phyloP scores from a whole-genome alignment of 768 basidiomycete species.

The Cyathus striatus region DNA sequence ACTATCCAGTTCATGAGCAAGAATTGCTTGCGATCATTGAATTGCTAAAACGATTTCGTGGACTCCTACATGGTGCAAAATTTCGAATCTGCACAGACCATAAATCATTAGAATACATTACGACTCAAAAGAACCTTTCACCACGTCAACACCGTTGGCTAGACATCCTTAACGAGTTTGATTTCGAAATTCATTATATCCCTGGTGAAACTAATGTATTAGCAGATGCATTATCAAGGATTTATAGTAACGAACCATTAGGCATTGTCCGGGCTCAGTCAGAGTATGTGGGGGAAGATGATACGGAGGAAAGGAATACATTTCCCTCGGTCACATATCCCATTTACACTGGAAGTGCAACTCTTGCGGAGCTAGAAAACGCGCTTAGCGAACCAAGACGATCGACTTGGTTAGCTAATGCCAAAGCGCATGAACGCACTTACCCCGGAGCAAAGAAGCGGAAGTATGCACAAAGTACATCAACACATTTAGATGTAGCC shows the following conservation, averaged over 20 bases:
- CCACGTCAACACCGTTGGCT: constrained; percentile 23
- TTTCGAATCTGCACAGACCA: constrained; percentile 30
- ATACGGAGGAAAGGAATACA: background rate
- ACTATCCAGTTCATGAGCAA: constrained; percentile 33
- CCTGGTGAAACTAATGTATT: constrained; percentile 25
- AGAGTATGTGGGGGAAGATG: background rate
- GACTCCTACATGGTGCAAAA: constrained; percentile 7
- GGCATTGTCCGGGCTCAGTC: background rate
- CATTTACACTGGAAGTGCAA: background rate
- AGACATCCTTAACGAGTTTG: constrained; percentile 26
- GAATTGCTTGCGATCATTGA: constrained; percentile 30
- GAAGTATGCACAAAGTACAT: background rate
- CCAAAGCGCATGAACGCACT: background rate
- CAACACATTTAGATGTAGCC: too few species aligned
- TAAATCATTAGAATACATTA: constrained; percentile 24
- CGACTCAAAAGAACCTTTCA: constrained; percentile 23
- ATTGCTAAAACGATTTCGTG: constrained; percentile 18
- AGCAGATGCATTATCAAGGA: constrained; percentile 29
- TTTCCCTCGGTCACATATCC: too few species aligned
- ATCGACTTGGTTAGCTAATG: background rate
- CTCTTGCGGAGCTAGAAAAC: background rate
- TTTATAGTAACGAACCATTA: background rate
- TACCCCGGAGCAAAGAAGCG: background rate
- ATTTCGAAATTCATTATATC: constrained; percentile 28
- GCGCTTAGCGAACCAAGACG: too few species aligned